Evolutionary conservation across 2,329 filamentous ascomycete genomes (phyloP).

Genomic region (Pezicula neosporulosa): DNA sequence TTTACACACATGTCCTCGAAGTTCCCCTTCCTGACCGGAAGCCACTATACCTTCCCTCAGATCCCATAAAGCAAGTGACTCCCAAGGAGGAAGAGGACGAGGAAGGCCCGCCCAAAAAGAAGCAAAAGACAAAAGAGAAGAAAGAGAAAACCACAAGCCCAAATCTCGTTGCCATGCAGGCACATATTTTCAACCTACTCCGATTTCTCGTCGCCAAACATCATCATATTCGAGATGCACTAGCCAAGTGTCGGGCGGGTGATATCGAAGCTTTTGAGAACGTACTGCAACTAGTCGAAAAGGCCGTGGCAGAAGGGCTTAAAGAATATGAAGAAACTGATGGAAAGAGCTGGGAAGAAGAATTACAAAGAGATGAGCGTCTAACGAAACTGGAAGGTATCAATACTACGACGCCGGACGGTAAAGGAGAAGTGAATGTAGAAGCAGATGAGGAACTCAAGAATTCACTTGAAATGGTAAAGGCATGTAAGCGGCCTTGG

Average conservation of each 20-base stretch:
- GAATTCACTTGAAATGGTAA: slow-evolving; percentile 65
- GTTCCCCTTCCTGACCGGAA: slow-evolving; percentile 60
- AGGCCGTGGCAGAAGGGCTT: slow-evolving; percentile 68
- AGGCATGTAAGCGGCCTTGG: slow-evolving; percentile 75
- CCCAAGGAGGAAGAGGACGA: slow-evolving; percentile 31
- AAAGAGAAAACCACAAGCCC: slow-evolving; percentile 36
- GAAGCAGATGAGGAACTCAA: slow-evolving; percentile 33
- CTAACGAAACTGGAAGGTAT: slow-evolving; percentile 24
- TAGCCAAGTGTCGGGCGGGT: slow-evolving; percentile 65
- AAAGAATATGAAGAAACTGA: slow-evolving; percentile 58
- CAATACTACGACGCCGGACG: slow-evolving; percentile 32
- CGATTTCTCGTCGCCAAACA: slow-evolving; percentile 77
- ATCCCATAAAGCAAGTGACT: slow-evolving; percentile 26
- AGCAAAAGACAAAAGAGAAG: slow-evolving; percentile 36
- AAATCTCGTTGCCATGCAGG: slow-evolving; percentile 80
- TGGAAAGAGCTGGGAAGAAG: slow-evolving; percentile 45
- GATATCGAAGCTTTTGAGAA: slow-evolving; percentile 76
- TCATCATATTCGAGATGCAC: slow-evolving; percentile 79
- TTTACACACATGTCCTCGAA: slow-evolving; percentile 74
- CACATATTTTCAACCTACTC: slow-evolving; percentile 89
- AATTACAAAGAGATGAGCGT: slow-evolving; percentile 22
- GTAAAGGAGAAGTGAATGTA: slow-evolving; percentile 26
- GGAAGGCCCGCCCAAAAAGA: slow-evolving; percentile 31
- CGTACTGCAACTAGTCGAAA: slow-evolving; percentile 72
- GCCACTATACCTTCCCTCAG: slow-evolving; percentile 67